Base-by-base conservation (phyloP, 1,284 basidiomycete genomes). In the Papiliotrema terrestris region DNA sequence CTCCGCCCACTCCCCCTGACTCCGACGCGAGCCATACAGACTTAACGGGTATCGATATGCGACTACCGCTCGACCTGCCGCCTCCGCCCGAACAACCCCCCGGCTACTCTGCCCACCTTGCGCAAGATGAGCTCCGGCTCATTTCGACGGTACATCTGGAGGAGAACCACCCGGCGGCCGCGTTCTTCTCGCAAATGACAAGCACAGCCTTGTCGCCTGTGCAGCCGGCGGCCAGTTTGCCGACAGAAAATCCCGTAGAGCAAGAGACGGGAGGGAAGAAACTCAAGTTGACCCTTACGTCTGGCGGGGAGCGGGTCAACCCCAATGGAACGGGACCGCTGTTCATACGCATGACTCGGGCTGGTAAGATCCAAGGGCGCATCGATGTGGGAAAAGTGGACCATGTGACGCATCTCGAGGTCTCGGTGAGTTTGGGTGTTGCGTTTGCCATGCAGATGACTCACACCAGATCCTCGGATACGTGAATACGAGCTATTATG, bases 101-200 rank as follows among this genome's bases (percentile, higher is more conserved):
- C 5, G 59, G 55, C 11, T 71, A 71, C 41, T 64, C 62, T 19
- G 57, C 69, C 20, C 56, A 65, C 37, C 51, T 71, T 17, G 62
- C 55, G 15, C 36, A 51, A 4, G 63, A 69, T 45, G 69, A 71
- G 50, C 49, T 65, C 1, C 55, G 66, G 6, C 52, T 71, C 8
- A 67, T 71, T 17, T 71, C 69, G 3, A 60, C 69, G 1, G 66
- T 67, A 2, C 69, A 71, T 52, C 48, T 71, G 17, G 61, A 67
- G 25, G 41, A 61, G 22, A 60, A 58, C 23, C 69, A 71, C 49
- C 69, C 67, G 3, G 64, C 67, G n/a, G 59, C 67, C 4, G 61
- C 62, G 14, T 66, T 63, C 54, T 69, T 71, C 48, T 60, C 62
- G 32, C 58, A 61, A 14, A 57, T 66, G 39, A 56, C 60, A 13